These are phyloP conservation scores for Cynara cardunculus DNA, from an alignment of 129 eudicot genomes.

Conservation along the genomic window DNA sequence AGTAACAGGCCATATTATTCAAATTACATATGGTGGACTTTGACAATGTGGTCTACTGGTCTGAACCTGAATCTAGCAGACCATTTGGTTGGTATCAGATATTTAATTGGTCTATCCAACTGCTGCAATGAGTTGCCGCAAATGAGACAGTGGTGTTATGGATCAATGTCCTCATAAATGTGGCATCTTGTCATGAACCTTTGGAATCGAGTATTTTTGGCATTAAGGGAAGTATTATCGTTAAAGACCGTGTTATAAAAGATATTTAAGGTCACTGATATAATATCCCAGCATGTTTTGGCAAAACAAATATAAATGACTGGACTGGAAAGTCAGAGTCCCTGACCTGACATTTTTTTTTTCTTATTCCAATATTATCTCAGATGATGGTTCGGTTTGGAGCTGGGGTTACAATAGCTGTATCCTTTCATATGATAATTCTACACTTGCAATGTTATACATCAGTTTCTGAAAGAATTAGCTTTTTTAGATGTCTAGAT, in stretches of 20 bases:
- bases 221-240: background rate
- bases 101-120: background rate
- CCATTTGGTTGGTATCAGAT: background rate
- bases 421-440: constrained; percentile 44
- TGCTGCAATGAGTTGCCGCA: background rate
- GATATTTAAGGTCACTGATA: background rate
- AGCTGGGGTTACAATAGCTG: constrained; percentile 92
- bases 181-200: background rate
- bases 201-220: background rate
- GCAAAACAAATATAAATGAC: background rate
- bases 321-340: background rate
- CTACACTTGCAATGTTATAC: background rate
- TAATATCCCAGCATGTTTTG: background rate
- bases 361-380: constrained; percentile 15
- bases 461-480: background rate
- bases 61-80: background rate
- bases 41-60: background rate
- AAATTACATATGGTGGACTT: background rate
- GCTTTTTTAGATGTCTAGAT: background rate
- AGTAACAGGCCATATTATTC: background rate
- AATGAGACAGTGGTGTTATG: background rate
- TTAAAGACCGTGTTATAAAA: background rate
- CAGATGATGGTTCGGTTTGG: constrained; percentile 98
- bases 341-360: background rate
- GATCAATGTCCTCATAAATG: background rate